Evolutionary conservation across 768 basidiomycete species (phyloP).

Genomic region (Panus rudis): DNA sequence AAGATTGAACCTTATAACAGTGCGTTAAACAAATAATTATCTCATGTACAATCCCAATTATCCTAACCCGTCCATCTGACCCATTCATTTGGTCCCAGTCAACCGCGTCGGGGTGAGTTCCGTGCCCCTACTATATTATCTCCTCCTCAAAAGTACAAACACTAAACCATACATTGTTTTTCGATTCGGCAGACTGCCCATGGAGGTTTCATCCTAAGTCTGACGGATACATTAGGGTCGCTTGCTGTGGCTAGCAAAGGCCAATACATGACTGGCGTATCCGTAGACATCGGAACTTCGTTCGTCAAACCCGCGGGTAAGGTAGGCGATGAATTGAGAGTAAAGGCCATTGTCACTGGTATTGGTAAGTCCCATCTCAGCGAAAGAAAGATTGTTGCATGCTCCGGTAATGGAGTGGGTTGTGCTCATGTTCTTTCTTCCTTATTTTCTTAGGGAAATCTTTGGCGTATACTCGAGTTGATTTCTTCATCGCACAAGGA

Average conservation of each 20-base stretch:
- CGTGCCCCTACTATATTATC: constrained; percentile 18
- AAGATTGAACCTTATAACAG: constrained; percentile 71
- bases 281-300: constrained; percentile 71
- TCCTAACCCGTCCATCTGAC: neutral
- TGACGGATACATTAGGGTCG: constrained; percentile 82
- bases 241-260: constrained; percentile 78
- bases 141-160: neutral
- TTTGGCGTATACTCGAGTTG: constrained; percentile 74
- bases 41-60: neutral
- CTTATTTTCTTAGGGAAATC: constrained; percentile 53
- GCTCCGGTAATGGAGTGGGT: neutral
- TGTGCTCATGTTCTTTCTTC: neutral
- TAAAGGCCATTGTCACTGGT: constrained; percentile 59
- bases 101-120: constrained; percentile 69
- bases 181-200: constrained; percentile 45
- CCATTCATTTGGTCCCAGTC: constrained; percentile 34
- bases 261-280: constrained; percentile 83
- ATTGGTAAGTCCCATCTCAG: constrained; percentile 41
- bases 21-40: constrained; percentile 25
- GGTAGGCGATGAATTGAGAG: constrained; percentile 57
- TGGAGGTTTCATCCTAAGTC: constrained; percentile 72
- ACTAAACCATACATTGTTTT: neutral
- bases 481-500: constrained; percentile 61
- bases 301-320: constrained; percentile 75
- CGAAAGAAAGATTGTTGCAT: neutral